phyloP scores from a whole-genome alignment of 2,329 filamentous ascomycete species.

The Mycosphaerella sp. region DNA sequence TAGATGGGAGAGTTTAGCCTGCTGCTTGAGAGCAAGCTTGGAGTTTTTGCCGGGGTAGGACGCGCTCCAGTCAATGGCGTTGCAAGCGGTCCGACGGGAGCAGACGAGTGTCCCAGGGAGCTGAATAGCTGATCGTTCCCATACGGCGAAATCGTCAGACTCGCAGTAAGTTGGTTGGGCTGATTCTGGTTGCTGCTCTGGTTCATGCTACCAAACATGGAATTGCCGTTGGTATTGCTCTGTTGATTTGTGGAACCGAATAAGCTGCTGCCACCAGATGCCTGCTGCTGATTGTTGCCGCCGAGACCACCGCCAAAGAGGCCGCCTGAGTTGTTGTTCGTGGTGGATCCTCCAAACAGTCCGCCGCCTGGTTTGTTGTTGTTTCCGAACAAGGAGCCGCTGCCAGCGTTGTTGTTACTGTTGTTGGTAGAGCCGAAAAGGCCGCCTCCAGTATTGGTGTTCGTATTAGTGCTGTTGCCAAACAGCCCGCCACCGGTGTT shows the following conservation, averaged over 20 bases:
- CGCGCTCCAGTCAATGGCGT: constrained; percentile 72
- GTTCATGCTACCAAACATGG: constrained; percentile 47
- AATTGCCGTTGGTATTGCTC: constrained; percentile 39
- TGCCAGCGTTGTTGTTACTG: constrained; percentile 24
- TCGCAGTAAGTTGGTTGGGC: constrained; percentile 50
- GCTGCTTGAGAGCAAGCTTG: constrained; percentile 28
- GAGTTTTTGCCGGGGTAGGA: constrained; percentile 27
- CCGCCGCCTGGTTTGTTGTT: constrained; percentile 37
- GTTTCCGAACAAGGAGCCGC: constrained; percentile 30
- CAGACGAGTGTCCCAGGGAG: constrained; percentile 57
- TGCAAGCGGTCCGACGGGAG: constrained; percentile 80
- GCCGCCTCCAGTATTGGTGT: constrained; percentile 27
- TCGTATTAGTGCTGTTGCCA: constrained; percentile 28
- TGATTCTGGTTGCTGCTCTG: constrained; percentile 40
- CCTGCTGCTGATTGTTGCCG: constrained; percentile 37
- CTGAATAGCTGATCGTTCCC: constrained; percentile 82
- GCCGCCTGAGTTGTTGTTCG: constrained; percentile 30
- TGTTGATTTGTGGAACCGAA: constrained; percentile 38
- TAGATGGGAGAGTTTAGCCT: constrained; percentile 64
- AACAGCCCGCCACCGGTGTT: constrained; percentile 33
- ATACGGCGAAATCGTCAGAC: constrained; percentile 77
- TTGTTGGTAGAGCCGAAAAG: constrained; percentile 37
- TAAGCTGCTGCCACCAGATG: constrained; percentile 31
- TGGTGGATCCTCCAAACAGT: constrained; percentile 39
- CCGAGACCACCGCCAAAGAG: constrained; percentile 30